phyloP scores from a whole-genome alignment of 106 monocot genomes.

The Agapanthus africanus region DNA sequence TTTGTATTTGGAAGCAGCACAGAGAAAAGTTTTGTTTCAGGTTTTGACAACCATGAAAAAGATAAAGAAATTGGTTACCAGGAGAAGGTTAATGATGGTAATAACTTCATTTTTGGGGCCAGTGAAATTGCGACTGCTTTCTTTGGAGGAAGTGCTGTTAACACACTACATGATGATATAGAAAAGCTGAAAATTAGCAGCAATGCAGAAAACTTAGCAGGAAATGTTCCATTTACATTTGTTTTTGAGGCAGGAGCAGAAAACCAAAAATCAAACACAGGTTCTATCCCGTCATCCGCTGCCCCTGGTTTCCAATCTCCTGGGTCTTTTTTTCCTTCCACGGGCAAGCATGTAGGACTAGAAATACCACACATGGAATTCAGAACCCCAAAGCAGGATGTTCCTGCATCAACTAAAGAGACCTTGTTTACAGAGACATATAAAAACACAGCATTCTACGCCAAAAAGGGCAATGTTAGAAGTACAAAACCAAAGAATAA shows the following conservation, averaged over 20 bases:
- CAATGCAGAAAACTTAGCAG: not conserved
- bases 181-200: conserved; percentile 10
- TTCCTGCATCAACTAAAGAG: conserved; percentile 34
- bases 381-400: conserved; percentile 16
- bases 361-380: conserved; percentile 25
- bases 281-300: conserved; percentile 5
- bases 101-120: conserved; percentile 10
- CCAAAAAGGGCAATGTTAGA: conserved; percentile 39
- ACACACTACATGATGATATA: conserved; percentile 4
- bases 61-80: not conserved
- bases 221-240: conserved; percentile 2
- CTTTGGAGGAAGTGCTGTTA: conserved; percentile 11
- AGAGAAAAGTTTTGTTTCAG: not conserved
- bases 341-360: conserved; percentile 11
- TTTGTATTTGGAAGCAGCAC: too few relatives aligned
- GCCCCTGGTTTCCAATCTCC: too few relatives aligned
- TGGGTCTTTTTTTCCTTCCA: conserved; percentile 23
- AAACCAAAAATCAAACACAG: conserved; percentile 7
- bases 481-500: conserved; percentile 35
- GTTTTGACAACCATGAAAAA: not conserved
- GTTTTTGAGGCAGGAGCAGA: conserved; percentile 18
- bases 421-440: conserved; percentile 13
- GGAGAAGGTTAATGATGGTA: not conserved
- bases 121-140: not conserved
- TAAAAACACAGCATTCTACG: conserved; percentile 20